Conservation (phyloP, 2,329 filamentous ascomycete species). For the Harringtonia aguacate region DNA sequence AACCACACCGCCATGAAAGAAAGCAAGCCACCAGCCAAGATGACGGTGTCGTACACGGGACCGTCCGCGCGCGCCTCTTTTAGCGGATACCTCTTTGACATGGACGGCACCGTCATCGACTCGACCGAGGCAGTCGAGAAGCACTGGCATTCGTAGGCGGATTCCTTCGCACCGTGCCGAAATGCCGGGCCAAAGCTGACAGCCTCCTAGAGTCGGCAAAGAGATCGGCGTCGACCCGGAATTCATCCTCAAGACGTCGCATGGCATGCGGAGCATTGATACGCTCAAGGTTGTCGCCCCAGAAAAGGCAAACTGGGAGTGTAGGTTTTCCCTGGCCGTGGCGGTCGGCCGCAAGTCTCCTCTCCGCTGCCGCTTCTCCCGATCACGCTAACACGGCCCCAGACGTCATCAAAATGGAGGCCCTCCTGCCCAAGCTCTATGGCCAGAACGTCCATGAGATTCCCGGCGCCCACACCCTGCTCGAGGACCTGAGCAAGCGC, state of each 20-base stretch:
- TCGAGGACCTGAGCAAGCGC: constrained; percentile 50
- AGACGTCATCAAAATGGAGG: constrained; percentile 77
- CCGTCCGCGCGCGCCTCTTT: constrained; percentile 37
- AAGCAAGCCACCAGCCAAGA: constrained; percentile 2
- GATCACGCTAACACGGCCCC: too few species aligned
- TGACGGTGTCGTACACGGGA: constrained; percentile 21
- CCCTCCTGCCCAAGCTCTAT: constrained; percentile 63
- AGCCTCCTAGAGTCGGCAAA: constrained; percentile 50
- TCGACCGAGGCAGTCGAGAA: constrained; percentile 67
- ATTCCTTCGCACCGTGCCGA: too few species aligned
- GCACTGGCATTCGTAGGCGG: constrained; percentile 59
- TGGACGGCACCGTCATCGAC: constrained; percentile 78
- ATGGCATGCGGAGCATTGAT: constrained; percentile 85
- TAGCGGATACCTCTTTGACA: constrained; percentile 56
- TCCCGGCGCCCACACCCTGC: constrained; percentile 64
- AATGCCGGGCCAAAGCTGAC: not conserved
- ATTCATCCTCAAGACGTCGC: constrained; percentile 79
- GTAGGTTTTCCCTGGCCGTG: constrained; percentile 44
- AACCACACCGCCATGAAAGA: not conserved
- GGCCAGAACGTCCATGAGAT: constrained; percentile 75
- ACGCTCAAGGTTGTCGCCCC: constrained; percentile 69
- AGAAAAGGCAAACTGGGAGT: constrained; percentile 85
- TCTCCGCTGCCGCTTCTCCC: too few species aligned
- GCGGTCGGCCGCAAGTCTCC: too few species aligned
- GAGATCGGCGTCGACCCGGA: constrained; percentile 80